Evolutionary conservation across 129 eudicot genomes (phyloP), one percentile per base, ranked within the genome.

Genomic region (Apium graveolens): DNA sequence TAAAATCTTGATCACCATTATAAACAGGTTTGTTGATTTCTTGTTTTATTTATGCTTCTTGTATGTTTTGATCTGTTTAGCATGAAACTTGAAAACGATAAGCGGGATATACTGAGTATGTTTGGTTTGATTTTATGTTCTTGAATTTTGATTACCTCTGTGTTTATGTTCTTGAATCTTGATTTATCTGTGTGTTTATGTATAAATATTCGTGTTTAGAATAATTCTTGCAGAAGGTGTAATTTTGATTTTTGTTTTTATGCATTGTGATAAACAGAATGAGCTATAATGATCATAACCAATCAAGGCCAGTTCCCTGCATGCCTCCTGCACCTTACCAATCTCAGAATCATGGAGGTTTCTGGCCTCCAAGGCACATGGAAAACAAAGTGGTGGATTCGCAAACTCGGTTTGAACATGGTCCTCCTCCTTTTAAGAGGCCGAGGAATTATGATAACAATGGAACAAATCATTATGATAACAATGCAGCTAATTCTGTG

Each of bases 231-330:
- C 32, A 57, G 12, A 11, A 3, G 4, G 16, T 60, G 16, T 60
- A 26, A n/a, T 4, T n/a, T 26, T 60, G 29, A 9, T 60, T n/a
- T 60, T 60, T 60, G 68, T 60, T 60, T 35, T 35, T 3, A 35
- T 35, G 37, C 37, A 8, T 7, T 41, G 39, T 7, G 31, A 55
- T 57, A 57, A n/a, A 6, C 66, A 87, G 72, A 32, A 87, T 87
- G 91, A 87, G 83, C 85, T 74, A 65, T 80, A 79, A 76, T 26
- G 85, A 82, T 87, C 88, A 73, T 38, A 78, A 55, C 11, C 69
- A 74, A 1, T 84, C 81, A 48, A 31, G n/a, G 21, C 83, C 80
- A 26, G 62, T 21, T 35, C 74, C 76, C 48, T 84, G 46, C 46
- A 51, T 73, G 68, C 55, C 75, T 14, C 77, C 74, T 44, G 16